Percentiles rank a stretch among this genome's conserved stretches.
These are phyloP conservation scores for Jimgerdemannia lactiflua DNA, from an alignment of 192 early-diverging fungal genomes.

Conservation along the genomic window DNA sequence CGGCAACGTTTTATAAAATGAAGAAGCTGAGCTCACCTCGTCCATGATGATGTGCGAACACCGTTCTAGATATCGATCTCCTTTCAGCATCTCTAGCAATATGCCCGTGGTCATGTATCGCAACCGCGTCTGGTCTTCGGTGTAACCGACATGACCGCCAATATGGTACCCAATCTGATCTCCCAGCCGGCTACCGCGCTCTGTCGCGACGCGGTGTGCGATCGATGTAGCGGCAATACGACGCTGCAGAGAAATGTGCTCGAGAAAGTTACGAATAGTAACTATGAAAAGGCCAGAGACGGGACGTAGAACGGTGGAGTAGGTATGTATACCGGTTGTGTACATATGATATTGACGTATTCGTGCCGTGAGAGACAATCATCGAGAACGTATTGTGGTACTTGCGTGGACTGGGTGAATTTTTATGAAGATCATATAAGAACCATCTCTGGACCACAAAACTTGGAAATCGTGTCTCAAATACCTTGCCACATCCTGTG, in stretches of 20 bases:
- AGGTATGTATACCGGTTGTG: constrained; percentile 19
- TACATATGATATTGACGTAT: constrained; percentile 26
- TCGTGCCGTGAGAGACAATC: constrained; percentile 11
- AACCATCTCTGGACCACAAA: neutral
- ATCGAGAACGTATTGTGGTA: constrained; percentile 25
- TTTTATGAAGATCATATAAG: too few species aligned
- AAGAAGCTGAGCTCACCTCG: constrained; percentile 10
- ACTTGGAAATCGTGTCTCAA: neutral
- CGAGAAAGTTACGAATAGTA: neutral
- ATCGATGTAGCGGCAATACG: constrained; percentile 27
- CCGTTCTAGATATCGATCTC: constrained; percentile 16
- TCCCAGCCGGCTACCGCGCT: constrained; percentile 5
- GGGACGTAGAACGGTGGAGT: neutral
- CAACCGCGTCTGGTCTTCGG: constrained; percentile 11
- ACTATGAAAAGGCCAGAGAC: neutral
- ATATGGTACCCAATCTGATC: constrained; percentile 27
- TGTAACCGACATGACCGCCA: constrained; percentile 16
- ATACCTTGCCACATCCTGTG: constrained; percentile 30
- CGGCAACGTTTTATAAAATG: too few species aligned
- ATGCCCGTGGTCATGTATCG: constrained; percentile 25
- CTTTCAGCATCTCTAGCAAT: constrained; percentile 23
- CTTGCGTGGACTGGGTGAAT: constrained; percentile 23
- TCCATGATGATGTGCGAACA: constrained; percentile 30
- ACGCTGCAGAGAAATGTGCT: constrained; percentile 8
- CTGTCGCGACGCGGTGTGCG: constrained; percentile 25